Conservation (phyloP, 2,329 filamentous ascomycete species). For the Metarhizium album region DNA sequence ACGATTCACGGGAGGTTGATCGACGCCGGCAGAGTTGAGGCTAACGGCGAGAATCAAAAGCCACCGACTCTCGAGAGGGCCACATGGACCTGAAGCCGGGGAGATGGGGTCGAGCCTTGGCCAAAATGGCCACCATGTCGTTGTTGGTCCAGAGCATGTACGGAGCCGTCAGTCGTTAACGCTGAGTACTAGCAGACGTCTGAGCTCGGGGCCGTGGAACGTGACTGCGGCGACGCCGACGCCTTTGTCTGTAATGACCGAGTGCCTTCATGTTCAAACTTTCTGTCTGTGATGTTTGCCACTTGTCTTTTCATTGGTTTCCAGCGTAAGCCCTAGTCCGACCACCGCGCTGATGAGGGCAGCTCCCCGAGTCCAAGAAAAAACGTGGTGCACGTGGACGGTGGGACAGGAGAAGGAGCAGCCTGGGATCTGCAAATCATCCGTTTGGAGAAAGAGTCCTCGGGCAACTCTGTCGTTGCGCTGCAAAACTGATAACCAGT, state of each 20-base stretch:
- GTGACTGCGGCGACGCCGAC: background rate
- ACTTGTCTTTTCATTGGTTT: background rate
- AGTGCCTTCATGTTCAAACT: background rate
- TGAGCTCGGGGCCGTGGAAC: background rate
- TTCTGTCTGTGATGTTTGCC: background rate
- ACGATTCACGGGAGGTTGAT: too few relatives aligned
- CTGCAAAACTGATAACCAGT: background rate
- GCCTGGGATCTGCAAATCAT: background rate
- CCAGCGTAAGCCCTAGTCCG: background rate
- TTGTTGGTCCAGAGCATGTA: too few relatives aligned
- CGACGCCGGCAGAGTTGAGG: too few relatives aligned
- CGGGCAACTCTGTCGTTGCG: background rate
- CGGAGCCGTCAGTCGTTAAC: too few relatives aligned
- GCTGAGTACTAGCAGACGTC: background rate
- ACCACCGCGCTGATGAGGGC: too few relatives aligned
- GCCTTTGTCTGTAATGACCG: background rate
- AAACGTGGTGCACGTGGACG: too few relatives aligned
- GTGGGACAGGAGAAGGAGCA: background rate
- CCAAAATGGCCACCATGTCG: too few relatives aligned
- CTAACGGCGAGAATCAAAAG: background rate
- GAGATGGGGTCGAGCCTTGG: background rate
- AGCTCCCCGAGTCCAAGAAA: too few relatives aligned
- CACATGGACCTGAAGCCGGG: background rate
- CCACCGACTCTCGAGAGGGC: background rate
- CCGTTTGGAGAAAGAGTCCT: background rate